These are phyloP conservation scores for Aphelidium insulamus DNA, from an alignment of 371 early-diverging fungal species.

Conservation along the genomic window DNA sequence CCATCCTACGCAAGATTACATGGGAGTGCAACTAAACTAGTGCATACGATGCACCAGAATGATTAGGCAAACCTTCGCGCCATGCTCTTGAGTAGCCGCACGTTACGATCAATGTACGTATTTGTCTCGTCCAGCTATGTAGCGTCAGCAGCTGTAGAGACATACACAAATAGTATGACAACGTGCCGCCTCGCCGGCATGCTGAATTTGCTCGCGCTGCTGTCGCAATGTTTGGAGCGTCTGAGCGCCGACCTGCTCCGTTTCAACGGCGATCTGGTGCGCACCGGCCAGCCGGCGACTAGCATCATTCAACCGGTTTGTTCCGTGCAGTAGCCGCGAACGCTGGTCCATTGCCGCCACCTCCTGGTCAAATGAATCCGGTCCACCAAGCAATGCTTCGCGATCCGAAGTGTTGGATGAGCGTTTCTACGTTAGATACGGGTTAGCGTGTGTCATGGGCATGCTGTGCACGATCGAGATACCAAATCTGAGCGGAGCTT, in stretches of 20 bases:
- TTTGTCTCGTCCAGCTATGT: too few relatives aligned
- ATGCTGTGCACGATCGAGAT: conserved; percentile 15
- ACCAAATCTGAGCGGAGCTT: conserved; percentile 44
- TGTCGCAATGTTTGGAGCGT: conserved; percentile 54
- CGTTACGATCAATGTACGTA: conserved; percentile 64
- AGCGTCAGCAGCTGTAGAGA: conserved; percentile 29
- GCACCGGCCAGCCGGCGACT: conserved; percentile 62
- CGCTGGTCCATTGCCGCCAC: conserved; percentile 53
- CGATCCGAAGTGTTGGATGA: conserved; percentile 16
- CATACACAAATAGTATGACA: neutral
- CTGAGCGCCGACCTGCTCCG: conserved; percentile 61
- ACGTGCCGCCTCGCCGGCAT: conserved; percentile 60
- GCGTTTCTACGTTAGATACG: conserved; percentile 6
- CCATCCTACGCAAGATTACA: conserved; percentile 45
- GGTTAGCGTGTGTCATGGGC: neutral
- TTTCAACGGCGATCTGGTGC: conserved; percentile 72
- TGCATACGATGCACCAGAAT: too few relatives aligned
- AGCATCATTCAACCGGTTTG: conserved; percentile 54
- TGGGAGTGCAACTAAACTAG: too few relatives aligned
- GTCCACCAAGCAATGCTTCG: conserved; percentile 36
- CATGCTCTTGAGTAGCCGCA: conserved; percentile 72
- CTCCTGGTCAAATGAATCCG: conserved; percentile 22
- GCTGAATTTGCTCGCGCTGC: conserved; percentile 74
- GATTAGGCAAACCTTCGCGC: conserved; percentile 80
- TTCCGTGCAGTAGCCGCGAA: conserved; percentile 53